These are phyloP conservation scores for Conticribra guillardii DNA, from an alignment of 108 stramenopile species.

Conservation along the genomic window DNA sequence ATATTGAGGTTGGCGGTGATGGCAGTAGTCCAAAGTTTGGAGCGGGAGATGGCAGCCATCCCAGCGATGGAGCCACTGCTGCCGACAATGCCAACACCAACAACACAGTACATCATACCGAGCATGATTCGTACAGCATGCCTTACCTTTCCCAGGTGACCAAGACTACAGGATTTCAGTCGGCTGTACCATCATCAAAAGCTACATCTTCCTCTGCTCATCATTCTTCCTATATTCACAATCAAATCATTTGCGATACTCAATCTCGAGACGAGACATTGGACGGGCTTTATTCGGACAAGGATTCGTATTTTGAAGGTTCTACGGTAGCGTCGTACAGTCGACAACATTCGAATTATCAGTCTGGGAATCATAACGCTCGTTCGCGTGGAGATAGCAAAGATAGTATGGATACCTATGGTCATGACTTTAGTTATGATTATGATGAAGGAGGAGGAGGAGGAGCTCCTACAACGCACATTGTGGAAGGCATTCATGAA, in stretches of 20 bases:
- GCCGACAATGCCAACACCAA: background rate
- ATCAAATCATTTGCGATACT: background rate
- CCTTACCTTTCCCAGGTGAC: conserved; percentile 14
- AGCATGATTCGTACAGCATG: background rate
- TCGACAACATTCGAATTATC: background rate
- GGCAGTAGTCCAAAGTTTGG: no score
- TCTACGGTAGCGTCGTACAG: background rate
- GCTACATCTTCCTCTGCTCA: background rate
- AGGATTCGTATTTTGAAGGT: conserved; percentile 17
- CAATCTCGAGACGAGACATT: conserved; percentile 5
- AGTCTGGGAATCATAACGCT: background rate
- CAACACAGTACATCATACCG: background rate
- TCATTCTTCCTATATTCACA: background rate
- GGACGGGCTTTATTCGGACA: conserved; percentile 16
- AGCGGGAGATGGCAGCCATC: background rate
- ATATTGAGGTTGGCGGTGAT: no score
- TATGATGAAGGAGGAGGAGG: background rate
- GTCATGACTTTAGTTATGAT: background rate
- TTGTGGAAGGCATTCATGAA: background rate
- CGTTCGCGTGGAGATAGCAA: conserved; percentile 3
- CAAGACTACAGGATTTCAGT: conserved; percentile 6
- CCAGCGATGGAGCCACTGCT: background rate
- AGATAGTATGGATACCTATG: conserved; percentile 6
- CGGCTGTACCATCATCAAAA: background rate
- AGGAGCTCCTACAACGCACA: background rate